These are phyloP conservation scores for Codiaeum variegatum DNA, from an alignment of 441 rosid species.

Conservation along the genomic window DNA sequence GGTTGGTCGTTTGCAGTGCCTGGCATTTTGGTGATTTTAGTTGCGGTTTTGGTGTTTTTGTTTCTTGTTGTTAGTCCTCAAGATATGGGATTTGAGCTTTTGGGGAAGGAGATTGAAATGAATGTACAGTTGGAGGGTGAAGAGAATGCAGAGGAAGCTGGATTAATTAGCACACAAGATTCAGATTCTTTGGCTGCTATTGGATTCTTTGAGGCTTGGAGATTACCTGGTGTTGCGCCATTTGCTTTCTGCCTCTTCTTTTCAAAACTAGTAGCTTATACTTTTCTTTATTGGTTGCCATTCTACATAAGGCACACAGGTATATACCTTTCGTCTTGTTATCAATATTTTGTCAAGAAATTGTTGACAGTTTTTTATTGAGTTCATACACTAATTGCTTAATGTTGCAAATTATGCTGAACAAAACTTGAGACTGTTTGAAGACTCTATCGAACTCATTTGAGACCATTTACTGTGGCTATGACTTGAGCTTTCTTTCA, in stretches of 20 bases:
- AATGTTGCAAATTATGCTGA: background rate
- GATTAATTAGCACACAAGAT: slow-evolving; percentile 31
- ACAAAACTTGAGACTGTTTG: background rate
- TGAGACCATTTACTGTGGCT: background rate
- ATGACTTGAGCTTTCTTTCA: background rate
- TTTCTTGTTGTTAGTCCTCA: slow-evolving; percentile 72
- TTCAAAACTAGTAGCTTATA: slow-evolving; percentile 90
- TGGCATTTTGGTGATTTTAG: slow-evolving; percentile 57
- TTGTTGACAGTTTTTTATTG: background rate
- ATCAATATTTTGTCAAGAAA: background rate
- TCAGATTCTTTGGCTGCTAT: slow-evolving; percentile 43
- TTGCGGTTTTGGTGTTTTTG: slow-evolving; percentile 54
- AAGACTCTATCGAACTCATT: background rate
- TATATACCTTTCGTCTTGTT: slow-evolving; percentile 27
- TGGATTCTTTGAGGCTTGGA: slow-evolving; percentile 83
- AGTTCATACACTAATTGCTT: background rate
- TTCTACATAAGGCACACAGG: slow-evolving; percentile 91
- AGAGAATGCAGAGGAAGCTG: slow-evolving; percentile 46
- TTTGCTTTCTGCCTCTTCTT: slow-evolving; percentile 84
- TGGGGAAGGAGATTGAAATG: slow-evolving; percentile 57
- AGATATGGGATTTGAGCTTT: slow-evolving; percentile 55
- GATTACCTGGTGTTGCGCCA: slow-evolving; percentile 78
- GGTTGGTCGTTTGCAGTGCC: slow-evolving; percentile 96
- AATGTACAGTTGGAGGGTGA: slow-evolving; percentile 24
- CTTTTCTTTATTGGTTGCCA: slow-evolving; percentile 88